Evolutionary conservation across 306 rosid genomes (phyloP).

Genomic region (Arachis stenosperma): DNA sequence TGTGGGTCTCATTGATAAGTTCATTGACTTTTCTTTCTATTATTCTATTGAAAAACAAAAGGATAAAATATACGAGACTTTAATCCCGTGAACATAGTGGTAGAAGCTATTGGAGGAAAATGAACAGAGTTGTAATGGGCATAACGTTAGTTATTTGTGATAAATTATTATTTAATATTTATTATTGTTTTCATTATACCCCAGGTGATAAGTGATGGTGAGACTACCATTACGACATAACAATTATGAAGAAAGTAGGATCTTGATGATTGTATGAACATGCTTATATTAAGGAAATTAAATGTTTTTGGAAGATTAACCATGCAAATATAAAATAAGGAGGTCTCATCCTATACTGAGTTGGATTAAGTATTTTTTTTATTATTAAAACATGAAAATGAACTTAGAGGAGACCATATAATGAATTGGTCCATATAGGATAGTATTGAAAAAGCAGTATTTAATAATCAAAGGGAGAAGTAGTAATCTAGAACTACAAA

Average conservation of each 20-base stretch:
- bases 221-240: constrained; percentile 32
- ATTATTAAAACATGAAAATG: background rate
- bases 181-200: constrained; percentile 30
- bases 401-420: constrained; percentile 26
- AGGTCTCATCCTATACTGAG: constrained; percentile 28
- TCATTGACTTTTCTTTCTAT: constrained; percentile 37
- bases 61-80: constrained; percentile 46
- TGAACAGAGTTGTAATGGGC: constrained; percentile 37
- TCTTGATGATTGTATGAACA: constrained; percentile 62
- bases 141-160: constrained; percentile 33
- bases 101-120: constrained; percentile 45
- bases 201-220: constrained; percentile 38
- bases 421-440: constrained; percentile 21
- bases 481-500: constrained; percentile 45
- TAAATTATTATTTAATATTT: background rate
- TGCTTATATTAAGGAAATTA: constrained; percentile 42
- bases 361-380: constrained; percentile 5
- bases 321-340: constrained; percentile 44
- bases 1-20: too few relatives aligned
- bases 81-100: constrained; percentile 53
- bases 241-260: constrained; percentile 48
- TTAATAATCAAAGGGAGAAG: constrained; percentile 2
- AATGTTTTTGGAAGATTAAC: constrained; percentile 32
- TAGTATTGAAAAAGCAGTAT: background rate
- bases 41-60: background rate